Evolutionary conservation across 140 eudicot genomes (phyloP), one percentile per base, ranked within the genome.

Genomic region (Senecio squalidus): DNA sequence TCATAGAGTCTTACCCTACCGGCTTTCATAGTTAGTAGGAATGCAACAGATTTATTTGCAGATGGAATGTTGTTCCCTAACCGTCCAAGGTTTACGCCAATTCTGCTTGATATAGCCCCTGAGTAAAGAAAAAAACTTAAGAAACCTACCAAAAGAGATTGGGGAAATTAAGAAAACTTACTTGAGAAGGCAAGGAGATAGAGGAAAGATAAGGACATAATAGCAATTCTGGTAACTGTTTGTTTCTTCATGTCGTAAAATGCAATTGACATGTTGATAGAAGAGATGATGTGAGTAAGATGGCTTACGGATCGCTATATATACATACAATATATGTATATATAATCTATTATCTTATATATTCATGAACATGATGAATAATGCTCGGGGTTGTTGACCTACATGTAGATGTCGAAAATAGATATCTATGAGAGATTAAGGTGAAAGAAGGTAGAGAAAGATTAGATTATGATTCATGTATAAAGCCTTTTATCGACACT

Each of bases 21-120:
- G 9, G 68, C 89, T 20, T 82, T 73, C 80, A 82, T 73, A 71
- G 60, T 69, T 46, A 64, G 43, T 16, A 89, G 65, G 30, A 67
- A 68, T 47, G 76, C 68, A 18, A 89, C 71, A 9, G 97, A 55
- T 34, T 70, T 66, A 46, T 68, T 73, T 8, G 95, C 81, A 3
- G 94, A 78, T n/a, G 86, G 95, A 43, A 89, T 68, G 57, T 85
- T 76, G 84, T 83, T 68, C 22, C 87, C 97, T 49, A 71, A 46
- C 10, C 82, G 75, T 1, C 97, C 97, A 36, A 82, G 85, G 62
- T 89, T 89, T 21, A 89, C 54, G n/a, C 94, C 97, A 15, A 89
- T 74, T 29, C 51, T 73, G 58, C 58, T 63, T n/a, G 76, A 4
- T 16, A 29, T 22, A 43, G 78, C 85, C 70, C 64, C 84, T 82